A percentile compares a stretch with the other conserved stretches of the same genome.
phyloP scores from a whole-genome alignment of 495 filamentous ascomycete species.

The Beverwykella pulmonaria region DNA sequence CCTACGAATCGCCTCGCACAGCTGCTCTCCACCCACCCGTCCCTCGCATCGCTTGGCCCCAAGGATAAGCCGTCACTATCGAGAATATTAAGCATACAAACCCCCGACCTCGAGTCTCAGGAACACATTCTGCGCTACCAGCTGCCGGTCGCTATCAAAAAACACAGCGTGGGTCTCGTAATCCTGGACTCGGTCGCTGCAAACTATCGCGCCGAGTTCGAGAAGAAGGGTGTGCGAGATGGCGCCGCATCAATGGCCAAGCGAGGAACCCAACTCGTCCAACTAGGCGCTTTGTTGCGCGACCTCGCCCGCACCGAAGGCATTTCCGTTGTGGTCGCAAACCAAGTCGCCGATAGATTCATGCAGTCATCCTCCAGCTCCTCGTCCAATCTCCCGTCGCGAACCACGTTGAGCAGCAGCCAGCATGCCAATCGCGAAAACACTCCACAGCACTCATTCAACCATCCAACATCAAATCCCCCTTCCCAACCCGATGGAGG shows the following conservation, averaged over 20 bases:
- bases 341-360: conserved; percentile 95
- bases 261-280: conserved; percentile 69
- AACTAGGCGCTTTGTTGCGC: conserved; percentile 74
- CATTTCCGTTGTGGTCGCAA: conserved; percentile 86
- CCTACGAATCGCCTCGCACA: conserved; percentile 79
- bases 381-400: conserved; percentile 16
- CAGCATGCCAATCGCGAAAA: conserved; percentile 9
- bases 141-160: conserved; percentile 77
- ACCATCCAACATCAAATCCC: conserved; percentile 26
- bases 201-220: conserved; percentile 91
- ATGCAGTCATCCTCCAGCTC: conserved; percentile 11
- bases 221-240: conserved; percentile 48
- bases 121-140: conserved; percentile 94
- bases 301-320: conserved; percentile 70
- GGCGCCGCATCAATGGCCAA: conserved; percentile 55
- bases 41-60: conserved; percentile 52
- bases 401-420: conserved; percentile 31
- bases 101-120: conserved; percentile 91
- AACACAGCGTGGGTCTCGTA: conserved; percentile 75
- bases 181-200: conserved; percentile 89
- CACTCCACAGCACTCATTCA: background rate
- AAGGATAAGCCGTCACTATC: conserved; percentile 63
- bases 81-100: conserved; percentile 74
- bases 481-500: conserved; percentile 38
- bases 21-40: conserved; percentile 68